Percentiles rank a stretch among this genome's conserved stretches.
Evolutionary conservation across 805 yeast species (phyloP).

Genomic region (Debaryomyces castellii): DNA sequence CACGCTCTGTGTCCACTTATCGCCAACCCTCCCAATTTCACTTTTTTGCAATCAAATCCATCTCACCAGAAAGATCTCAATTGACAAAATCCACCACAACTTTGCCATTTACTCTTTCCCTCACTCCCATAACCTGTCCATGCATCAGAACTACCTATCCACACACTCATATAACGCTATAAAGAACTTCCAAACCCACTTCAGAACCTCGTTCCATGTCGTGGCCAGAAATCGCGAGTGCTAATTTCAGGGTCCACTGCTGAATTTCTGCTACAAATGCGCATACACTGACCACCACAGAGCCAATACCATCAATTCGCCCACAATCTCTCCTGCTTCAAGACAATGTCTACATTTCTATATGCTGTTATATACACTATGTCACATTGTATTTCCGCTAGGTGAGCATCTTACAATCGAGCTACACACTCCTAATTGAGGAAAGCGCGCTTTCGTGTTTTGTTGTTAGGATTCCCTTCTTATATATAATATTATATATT

Average conservation of each 20-base stretch:
- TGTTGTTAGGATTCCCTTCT: neutral
- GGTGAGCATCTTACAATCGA: neutral
- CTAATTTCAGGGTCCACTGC: neutral
- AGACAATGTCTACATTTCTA: neutral
- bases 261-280: neutral
- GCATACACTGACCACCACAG: neutral
- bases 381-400: neutral
- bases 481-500: neutral
- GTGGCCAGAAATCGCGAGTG: neutral
- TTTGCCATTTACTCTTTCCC: too few relatives aligned
- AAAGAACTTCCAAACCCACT: neutral
- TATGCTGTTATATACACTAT: neutral
- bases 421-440: neutral
- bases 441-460: conserved; percentile 9
- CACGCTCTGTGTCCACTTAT: neutral
- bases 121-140: too few relatives aligned
- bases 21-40: neutral
- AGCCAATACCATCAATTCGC: neutral
- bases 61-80: neutral
- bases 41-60: neutral
- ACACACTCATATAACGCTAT: too few relatives aligned
- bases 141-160: too few relatives aligned
- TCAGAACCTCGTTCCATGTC: neutral
- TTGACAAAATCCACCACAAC: too few relatives aligned
- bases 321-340: too few relatives aligned